Evolutionary conservation across 495 filamentous ascomycete species (phyloP), one percentile per base, ranked within the genome.

Genomic region (Evernia prunastri): DNA sequence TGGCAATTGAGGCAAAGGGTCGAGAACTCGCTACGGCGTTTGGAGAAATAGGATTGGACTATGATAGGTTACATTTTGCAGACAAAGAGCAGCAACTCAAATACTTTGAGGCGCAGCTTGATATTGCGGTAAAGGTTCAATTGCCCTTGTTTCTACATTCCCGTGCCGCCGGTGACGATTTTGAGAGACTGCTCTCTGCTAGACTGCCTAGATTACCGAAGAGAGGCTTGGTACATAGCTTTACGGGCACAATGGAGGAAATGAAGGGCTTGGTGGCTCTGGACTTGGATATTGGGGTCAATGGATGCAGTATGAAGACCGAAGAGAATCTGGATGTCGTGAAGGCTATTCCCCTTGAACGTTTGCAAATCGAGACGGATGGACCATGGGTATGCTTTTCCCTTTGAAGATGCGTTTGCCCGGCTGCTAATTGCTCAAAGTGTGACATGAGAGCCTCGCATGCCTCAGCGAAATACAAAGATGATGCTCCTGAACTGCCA

Each of bases 11-110:
- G 39, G 78, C 76, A 11, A 79, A 73, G 68, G 69, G 73, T 56
- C 70, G 74, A 35, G 84, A 80, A 53, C 80, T 80, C 35, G 79
- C 81, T 25, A 87, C 90, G 17, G 95, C 94, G 27, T 96, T 97
- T 72, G 94, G 94, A 49, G 94, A 98, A 72, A 91, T 98, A 62
- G 94, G 94, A 12, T 84, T 98, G 2, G 94, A 98, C 75, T 98
- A 97, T 72, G 94, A 98, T 75, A 84, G 94, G 4, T 76, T 98
- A 17, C 87, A 88, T 69, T 85, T 92, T 69, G 89, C 85, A 69
- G 79, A 84, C 1, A 87, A 85, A 56, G 87, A 91, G 33, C 79
- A 85, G 7, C 94, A 98, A 71, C 80, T 92, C 11, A 86, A 89
- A 67, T 95, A 90, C 65, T 98, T 98, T 72, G 83, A 84, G 6